Base-by-base conservation (phyloP, 129 eudicot genomes). In the Logfia minima region DNA sequence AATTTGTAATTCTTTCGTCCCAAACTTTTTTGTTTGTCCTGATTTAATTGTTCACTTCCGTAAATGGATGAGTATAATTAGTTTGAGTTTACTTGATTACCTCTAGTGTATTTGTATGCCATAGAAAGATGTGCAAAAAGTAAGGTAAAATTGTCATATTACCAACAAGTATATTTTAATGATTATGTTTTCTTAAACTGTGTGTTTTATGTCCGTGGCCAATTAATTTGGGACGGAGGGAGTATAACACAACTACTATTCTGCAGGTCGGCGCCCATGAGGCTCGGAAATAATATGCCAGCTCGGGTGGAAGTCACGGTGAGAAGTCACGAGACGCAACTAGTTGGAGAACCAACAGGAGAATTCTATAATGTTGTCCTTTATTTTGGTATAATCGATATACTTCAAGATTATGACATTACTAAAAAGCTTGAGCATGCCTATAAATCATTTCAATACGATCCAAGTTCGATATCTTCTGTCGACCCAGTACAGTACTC, bases 341-440 rank as follows among this genome's bases (percentile, higher is more conserved):
- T 88, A 69, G 92, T 89, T 3, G 90, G 90, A 52, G 92, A 89
- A 60, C 90, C 93, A 72, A 87, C 90, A 0, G 95, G 92, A 32
- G 89, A 87, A 60, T 85, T 66, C 51, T 82, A 79, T 22, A 85
- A 87, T 16, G 95, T 85, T 35, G 70, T 84, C 82, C 78, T 91
- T 11, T 83, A 83, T 55, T 89, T 91, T 68, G 90, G 97, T 61
- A 91, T 91, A 37, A 91, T 91, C 1, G 97, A 91, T 69, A 91
- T 92, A 80, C 80, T 92, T 67, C 97, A 92, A 85, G 92, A 91
- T 83, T 91, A 91, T 32, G 97, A 91, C 78, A 91, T 91, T 53
- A 87, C 85, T 81, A 91, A 91, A 82, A 91, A 91, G 90, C 88
- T 91, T 34, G 97, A 91, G 35, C 97, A 91, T 48, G 97, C 95